Conservation (phyloP, 2,329 filamentous ascomycete species). For the Lasiodiplodia sp. region DNA sequence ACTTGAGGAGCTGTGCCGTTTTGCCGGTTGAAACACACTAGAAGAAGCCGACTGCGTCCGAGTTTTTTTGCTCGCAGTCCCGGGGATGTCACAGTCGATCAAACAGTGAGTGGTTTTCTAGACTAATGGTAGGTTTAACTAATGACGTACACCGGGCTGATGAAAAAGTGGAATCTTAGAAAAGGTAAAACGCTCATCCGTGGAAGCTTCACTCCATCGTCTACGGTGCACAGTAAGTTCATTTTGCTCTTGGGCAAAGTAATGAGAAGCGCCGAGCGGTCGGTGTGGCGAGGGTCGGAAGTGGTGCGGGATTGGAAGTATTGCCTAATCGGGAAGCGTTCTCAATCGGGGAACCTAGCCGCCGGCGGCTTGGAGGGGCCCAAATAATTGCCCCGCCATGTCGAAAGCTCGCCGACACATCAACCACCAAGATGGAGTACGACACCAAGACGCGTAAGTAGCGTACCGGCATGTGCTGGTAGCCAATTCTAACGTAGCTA, state of each 20-base stretch:
- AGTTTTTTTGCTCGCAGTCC: too few species aligned
- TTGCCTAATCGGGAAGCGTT: too few species aligned
- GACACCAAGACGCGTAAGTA: slow-evolving; percentile 76
- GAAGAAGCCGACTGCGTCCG: too few species aligned
- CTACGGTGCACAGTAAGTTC: too few species aligned
- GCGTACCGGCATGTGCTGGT: slow-evolving; percentile 26
- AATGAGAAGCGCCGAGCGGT: neutral
- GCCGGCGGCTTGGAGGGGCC: slow-evolving; percentile 29
- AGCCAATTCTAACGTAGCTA: neutral
- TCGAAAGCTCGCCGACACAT: neutral
- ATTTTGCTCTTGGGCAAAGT: neutral
- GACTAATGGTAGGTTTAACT: neutral
- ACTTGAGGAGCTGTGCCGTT: too few species aligned
- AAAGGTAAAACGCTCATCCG: neutral
- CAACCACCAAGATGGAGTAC: slow-evolving; percentile 67
- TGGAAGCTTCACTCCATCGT: neutral
- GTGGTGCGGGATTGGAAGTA: neutral
- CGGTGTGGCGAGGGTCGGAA: neutral
- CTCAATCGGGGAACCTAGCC: slow-evolving; percentile 1
- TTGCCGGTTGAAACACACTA: too few species aligned
- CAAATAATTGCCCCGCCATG: slow-evolving; percentile 11
- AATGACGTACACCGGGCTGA: neutral
- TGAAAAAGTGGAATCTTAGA: neutral
- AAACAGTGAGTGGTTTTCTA: too few species aligned
- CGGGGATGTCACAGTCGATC: too few species aligned